Conservation (phyloP, 371 early-diverging fungal genomes). For the Mortierella sp. region DNA sequence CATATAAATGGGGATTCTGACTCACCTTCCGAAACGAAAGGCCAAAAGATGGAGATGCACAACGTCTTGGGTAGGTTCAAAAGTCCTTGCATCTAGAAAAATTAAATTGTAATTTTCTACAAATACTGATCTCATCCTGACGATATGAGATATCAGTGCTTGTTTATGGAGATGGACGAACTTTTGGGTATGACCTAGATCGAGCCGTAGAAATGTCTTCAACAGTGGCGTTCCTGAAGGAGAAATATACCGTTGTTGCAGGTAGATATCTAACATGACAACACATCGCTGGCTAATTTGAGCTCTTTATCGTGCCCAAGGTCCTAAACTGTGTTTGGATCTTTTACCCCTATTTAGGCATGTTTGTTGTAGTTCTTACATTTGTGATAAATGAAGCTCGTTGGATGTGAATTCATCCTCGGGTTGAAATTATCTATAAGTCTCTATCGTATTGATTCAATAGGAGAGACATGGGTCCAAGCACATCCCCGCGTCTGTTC, state of each 20-base stretch:
- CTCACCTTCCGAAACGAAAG: background rate
- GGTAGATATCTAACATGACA: background rate
- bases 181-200: slow-evolving; percentile 33
- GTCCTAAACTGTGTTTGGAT: too few relatives aligned
- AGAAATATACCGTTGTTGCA: slow-evolving; percentile 47
- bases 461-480: background rate
- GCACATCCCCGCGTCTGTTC: background rate
- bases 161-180: slow-evolving; percentile 34
- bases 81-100: too few relatives aligned
- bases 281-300: too few relatives aligned
- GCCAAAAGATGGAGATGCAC: background rate
- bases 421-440: background rate
- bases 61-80: slow-evolving; percentile 37
- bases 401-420: background rate
- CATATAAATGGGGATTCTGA: background rate
- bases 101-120: too few relatives aligned
- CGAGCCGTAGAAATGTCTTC: slow-evolving; percentile 19
- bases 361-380: slow-evolving; percentile 49
- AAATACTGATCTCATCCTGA: background rate
- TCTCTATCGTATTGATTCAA: background rate
- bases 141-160: slow-evolving; percentile 18
- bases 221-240: slow-evolving; percentile 21
- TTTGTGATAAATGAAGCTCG: slow-evolving; percentile 54
- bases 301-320: too few relatives aligned
- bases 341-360: too few relatives aligned